phyloP scores from a whole-genome alignment of 768 basidiomycete species.

The Mycena filopes region DNA sequence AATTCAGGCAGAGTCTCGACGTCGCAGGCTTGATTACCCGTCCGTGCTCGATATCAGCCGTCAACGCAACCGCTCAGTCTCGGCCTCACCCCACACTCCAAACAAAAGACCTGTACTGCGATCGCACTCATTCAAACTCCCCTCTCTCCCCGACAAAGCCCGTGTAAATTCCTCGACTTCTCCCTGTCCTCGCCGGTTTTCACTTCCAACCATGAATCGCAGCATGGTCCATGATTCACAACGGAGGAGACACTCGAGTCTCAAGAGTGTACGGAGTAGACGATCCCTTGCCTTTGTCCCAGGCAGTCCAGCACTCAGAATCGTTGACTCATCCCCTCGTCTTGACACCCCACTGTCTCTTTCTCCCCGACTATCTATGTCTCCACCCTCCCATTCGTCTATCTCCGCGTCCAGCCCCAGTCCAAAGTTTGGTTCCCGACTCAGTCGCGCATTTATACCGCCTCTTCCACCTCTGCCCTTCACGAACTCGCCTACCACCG shows the following conservation, averaged over 20 bases:
- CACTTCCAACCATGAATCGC: slow-evolving; percentile 41
- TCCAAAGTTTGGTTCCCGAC: slow-evolving; percentile 20
- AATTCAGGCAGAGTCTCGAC: slow-evolving; percentile 33
- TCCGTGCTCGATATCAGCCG: slow-evolving; percentile 32
- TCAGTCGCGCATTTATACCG: slow-evolving; percentile 29
- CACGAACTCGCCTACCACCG: slow-evolving; percentile 16
- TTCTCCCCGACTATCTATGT: slow-evolving; percentile 24
- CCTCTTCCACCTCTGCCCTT: slow-evolving; percentile 28
- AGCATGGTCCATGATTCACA: slow-evolving; percentile 29
- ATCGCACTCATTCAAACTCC: slow-evolving; percentile 33
- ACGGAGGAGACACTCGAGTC: slow-evolving; percentile 38
- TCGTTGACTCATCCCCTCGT: slow-evolving; percentile 32
- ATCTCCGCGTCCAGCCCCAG: slow-evolving; percentile 19
- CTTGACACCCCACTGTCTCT: slow-evolving; percentile 35
- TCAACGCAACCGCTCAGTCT: slow-evolving; percentile 21
- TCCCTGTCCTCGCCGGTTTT: slow-evolving; percentile 39
- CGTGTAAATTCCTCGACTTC: slow-evolving; percentile 23
- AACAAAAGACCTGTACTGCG: slow-evolving; percentile 15
- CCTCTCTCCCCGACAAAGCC: slow-evolving; percentile 33
- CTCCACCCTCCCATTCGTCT: slow-evolving; percentile 12
- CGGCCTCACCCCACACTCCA: slow-evolving; percentile 8
- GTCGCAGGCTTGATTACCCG: slow-evolving; percentile 31
- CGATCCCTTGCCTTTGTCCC: slow-evolving; percentile 32
- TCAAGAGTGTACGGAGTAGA: slow-evolving; percentile 37
- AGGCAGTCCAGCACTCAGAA: slow-evolving; percentile 37